Percentiles rank a stretch among this genome's conserved stretches.
These are phyloP conservation scores for Oryza punctata DNA, from an alignment of 176 grass and related monocot species.

Conservation along the genomic window DNA sequence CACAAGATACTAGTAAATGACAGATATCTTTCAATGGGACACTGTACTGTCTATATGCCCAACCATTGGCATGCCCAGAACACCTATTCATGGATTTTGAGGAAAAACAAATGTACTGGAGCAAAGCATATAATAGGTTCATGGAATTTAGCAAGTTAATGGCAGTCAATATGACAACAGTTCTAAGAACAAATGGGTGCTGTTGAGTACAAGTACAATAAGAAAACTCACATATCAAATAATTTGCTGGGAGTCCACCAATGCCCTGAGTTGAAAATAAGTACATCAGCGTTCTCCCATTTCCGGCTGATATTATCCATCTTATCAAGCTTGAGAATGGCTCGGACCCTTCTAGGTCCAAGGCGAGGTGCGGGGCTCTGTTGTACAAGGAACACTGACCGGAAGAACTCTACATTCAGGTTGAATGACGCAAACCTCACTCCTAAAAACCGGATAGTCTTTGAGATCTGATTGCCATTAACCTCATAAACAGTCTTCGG, in stretches of 20 bases:
- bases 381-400: conserved; percentile 83
- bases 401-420: conserved; percentile 87
- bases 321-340: conserved; percentile 75
- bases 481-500: conserved; percentile 83
- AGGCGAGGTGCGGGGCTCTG: conserved; percentile 57
- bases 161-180: not conserved
- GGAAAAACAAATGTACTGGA: not conserved
- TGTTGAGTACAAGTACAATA: not conserved
- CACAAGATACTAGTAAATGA: not conserved
- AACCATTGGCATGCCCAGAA: not conserved
- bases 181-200: not conserved
- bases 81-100: conserved; percentile 5
- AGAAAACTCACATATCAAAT: conserved; percentile 93
- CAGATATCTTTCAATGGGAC: not conserved
- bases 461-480: conserved; percentile 83
- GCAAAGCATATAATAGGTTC: not conserved
- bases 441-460: conserved; percentile 83
- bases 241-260: conserved; percentile 99
- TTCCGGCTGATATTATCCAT: conserved; percentile 71
- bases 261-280: conserved; percentile 97
- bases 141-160: not conserved
- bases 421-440: conserved; percentile 79
- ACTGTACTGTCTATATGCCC: not conserved
- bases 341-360: conserved; percentile 54
- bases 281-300: conserved; percentile 73